Conservation (phyloP, 805 yeast genomes). For the Cyberlindnera mississippiensis region DNA sequence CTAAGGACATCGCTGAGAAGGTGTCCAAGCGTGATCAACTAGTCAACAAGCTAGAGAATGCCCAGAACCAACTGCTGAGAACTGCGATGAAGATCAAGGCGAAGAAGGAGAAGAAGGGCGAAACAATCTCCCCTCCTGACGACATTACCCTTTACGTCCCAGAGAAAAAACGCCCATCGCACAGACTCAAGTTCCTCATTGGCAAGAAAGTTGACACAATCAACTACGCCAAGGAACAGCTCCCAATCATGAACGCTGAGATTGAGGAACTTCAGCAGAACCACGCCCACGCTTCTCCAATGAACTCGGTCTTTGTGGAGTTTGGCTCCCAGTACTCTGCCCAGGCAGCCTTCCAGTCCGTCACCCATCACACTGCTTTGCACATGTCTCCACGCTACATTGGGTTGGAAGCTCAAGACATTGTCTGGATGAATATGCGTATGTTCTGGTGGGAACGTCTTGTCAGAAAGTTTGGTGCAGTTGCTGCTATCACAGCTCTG, state of each 20-base stretch:
- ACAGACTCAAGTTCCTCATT: slow-evolving; percentile 37
- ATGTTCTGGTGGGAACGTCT: slow-evolving; percentile 78
- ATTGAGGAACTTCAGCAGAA: slow-evolving; percentile 50
- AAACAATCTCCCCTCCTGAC: slow-evolving; percentile 38
- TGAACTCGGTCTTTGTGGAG: slow-evolving; percentile 78
- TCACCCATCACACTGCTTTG: slow-evolving; percentile 62
- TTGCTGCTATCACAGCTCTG: slow-evolving; percentile 50
- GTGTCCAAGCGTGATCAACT: slow-evolving; percentile 57
- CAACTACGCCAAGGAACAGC: slow-evolving; percentile 47
- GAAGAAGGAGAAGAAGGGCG: slow-evolving; percentile 66
- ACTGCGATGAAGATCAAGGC: slow-evolving; percentile 59
- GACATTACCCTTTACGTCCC: slow-evolving; percentile 59
- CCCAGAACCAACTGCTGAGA: slow-evolving; percentile 54
- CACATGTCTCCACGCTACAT: slow-evolving; percentile 55
- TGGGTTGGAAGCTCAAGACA: slow-evolving; percentile 61
- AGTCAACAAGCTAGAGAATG: slow-evolving; percentile 61
- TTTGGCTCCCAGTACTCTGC: slow-evolving; percentile 74
- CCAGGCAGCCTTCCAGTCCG: slow-evolving; percentile 64
- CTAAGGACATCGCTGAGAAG: slow-evolving; percentile 47
- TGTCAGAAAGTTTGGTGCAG: slow-evolving; percentile 47
- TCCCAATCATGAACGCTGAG: slow-evolving; percentile 56
- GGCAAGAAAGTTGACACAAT: slow-evolving; percentile 67
- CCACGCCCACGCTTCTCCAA: slow-evolving; percentile 48
- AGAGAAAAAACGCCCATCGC: slow-evolving; percentile 62
- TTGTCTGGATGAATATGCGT: slow-evolving; percentile 71